These are phyloP conservation scores for Aspergillus taichungensis DNA, from an alignment of 495 filamentous ascomycete genomes.

Conservation along the genomic window DNA sequence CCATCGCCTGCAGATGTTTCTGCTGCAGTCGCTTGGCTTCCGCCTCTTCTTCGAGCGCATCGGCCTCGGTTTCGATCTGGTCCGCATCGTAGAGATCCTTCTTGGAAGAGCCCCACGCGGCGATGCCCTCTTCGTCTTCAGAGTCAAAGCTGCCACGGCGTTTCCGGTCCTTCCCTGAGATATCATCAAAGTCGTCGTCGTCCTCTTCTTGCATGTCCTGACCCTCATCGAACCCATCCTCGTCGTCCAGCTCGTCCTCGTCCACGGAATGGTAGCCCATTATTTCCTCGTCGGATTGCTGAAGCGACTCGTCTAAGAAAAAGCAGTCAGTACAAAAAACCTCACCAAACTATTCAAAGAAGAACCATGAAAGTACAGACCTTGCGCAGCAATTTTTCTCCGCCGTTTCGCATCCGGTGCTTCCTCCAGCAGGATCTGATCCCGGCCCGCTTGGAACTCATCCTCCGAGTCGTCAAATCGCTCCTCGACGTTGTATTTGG, in stretches of 20 bases:
- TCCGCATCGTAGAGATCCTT: conserved; percentile 91
- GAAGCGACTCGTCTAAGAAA: conserved; percentile 44
- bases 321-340: not conserved
- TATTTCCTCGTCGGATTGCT: conserved; percentile 85
- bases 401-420: conserved; percentile 67
- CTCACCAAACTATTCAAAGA: conserved; percentile 14
- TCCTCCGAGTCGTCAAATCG: conserved; percentile 89
- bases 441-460: conserved; percentile 75
- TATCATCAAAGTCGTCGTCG: conserved; percentile 21
- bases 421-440: conserved; percentile 78
- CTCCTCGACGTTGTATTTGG: conserved; percentile 54
- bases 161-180: conserved; percentile 13
- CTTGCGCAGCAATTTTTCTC: conserved; percentile 55
- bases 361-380: conserved; percentile 22
- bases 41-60: conserved; percentile 84
- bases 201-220: conserved; percentile 28
- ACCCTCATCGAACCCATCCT: conserved; percentile 34
- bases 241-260: conserved; percentile 39
- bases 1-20: conserved; percentile 78
- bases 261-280: conserved; percentile 51
- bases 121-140: conserved; percentile 62
- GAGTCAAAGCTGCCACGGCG: conserved; percentile 13
- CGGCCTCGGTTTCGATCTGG: conserved; percentile 79
- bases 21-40: conserved; percentile 81
- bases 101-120: conserved; percentile 78